Conservation (phyloP, 352 stramenopile genomes). For the Phytophthora uliginosa region DNA sequence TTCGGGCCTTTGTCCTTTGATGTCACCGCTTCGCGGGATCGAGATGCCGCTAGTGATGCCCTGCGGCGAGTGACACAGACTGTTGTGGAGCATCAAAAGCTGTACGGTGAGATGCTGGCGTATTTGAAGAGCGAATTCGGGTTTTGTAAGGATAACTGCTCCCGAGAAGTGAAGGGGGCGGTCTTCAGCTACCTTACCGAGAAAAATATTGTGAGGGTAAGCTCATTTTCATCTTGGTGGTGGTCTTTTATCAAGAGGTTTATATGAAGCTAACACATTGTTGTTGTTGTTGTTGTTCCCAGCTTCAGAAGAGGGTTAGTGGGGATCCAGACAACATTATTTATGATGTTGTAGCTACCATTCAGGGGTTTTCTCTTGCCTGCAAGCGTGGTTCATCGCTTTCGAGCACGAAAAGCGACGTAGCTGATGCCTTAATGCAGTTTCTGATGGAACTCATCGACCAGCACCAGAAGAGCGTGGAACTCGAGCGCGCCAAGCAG, state of each 20-base stretch:
- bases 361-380: slow-evolving; percentile 51
- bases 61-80: neutral
- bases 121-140: neutral
- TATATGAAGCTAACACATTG: neutral
- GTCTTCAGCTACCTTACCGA: neutral
- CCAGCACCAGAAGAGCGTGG: neutral
- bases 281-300: neutral
- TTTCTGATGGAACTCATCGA: neutral
- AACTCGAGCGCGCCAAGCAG: no score
- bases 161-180: neutral
- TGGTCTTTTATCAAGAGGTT: neutral
- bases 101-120: neutral
- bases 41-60: neutral
- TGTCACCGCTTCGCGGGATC: neutral
- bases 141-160: neutral
- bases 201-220: neutral
- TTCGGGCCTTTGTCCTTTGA: neutral
- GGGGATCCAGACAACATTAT: slow-evolving; percentile 25
- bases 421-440: neutral
- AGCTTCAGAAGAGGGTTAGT: neutral
- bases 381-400: slow-evolving; percentile 24
- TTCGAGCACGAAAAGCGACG: neutral
- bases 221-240: neutral
- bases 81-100: neutral
- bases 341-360: slow-evolving; percentile 48